Percentiles rank a stretch among this genome's conserved stretches.
phyloP scores from a whole-genome alignment of 805 yeast genomes.

The Torulaspora franciscae region DNA sequence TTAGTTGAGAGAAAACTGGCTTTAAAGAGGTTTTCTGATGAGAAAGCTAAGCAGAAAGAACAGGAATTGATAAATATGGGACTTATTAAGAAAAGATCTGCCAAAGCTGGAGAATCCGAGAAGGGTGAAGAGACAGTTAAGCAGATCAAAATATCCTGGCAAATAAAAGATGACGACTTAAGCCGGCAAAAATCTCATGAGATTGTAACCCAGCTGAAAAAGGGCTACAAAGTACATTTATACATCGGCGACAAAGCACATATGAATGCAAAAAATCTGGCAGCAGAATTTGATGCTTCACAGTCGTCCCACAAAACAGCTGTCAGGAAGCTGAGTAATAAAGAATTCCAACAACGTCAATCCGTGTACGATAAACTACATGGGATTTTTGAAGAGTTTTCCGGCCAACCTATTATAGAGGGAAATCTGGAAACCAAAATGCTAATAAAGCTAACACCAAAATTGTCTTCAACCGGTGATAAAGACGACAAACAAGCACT shows the following conservation, averaged over 20 bases:
- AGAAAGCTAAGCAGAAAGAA: constrained; percentile 25
- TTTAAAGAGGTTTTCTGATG: constrained; percentile 28
- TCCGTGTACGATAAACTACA: constrained; percentile 16
- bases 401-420: constrained; percentile 22
- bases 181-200: constrained; percentile 50
- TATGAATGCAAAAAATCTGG: constrained; percentile 23
- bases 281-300: constrained; percentile 24
- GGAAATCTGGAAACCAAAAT: constrained; percentile 34
- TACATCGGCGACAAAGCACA: constrained; percentile 40
- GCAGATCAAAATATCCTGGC: constrained; percentile 50
- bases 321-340: constrained; percentile 35
- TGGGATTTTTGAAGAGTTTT: constrained; percentile 26
- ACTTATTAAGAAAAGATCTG: constrained; percentile 11
- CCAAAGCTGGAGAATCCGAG: constrained; percentile 12
- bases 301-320: constrained; percentile 9
- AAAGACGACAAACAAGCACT: constrained; percentile 31
- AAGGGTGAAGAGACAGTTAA: constrained; percentile 38
- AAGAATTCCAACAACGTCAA: constrained; percentile 25
- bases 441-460: constrained; percentile 28
- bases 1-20: constrained; percentile 26
- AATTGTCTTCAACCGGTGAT: constrained; percentile 15
- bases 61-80: constrained; percentile 26
- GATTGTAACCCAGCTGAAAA: constrained; percentile 41
- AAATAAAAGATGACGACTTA: constrained; percentile 50
- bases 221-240: constrained; percentile 41